Conservation (phyloP, 345 rosid species). For the Eucalyptus erythrocorys region DNA sequence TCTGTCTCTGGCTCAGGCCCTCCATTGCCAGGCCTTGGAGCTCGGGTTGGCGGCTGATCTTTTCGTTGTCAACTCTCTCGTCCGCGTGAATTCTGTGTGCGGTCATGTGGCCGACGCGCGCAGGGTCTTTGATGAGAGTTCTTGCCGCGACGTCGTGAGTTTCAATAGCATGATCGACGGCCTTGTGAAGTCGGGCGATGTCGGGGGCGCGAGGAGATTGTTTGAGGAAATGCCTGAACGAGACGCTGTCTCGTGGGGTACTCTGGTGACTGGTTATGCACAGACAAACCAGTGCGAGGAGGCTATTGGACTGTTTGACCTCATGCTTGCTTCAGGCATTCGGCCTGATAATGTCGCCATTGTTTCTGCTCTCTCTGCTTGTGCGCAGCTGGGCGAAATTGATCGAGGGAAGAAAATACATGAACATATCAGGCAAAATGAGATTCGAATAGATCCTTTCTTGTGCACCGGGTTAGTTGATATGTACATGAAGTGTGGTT, state of each 20-base stretch:
- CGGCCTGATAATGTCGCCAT: constrained; percentile 43
- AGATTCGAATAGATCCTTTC: constrained; percentile 34
- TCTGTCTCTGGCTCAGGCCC: constrained; percentile 6
- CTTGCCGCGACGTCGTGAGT: constrained; percentile 41
- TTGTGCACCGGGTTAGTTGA: constrained; percentile 60
- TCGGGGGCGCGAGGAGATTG: constrained; percentile 28
- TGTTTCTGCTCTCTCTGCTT: constrained; percentile 77
- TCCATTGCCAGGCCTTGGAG: constrained; percentile 42
- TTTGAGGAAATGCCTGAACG: constrained; percentile 48
- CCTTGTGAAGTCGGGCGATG: constrained; percentile 36
- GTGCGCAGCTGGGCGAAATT: constrained; percentile 50
- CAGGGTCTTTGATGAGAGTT: constrained; percentile 38
- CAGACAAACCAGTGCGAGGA: constrained; percentile 19
- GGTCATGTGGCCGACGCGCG: constrained; percentile 10
- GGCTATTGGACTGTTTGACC: constrained; percentile 34
- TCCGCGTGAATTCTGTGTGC: constrained; percentile 10
- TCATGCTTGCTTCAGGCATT: constrained; percentile 26
- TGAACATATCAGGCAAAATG: constrained; percentile 13
- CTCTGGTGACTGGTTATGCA: constrained; percentile 52
- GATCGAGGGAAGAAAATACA: constrained; percentile 46
- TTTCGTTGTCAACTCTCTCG: constrained; percentile 39
- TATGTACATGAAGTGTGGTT: constrained; percentile 62
- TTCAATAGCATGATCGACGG: constrained; percentile 54
- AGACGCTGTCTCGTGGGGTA: constrained; percentile 66
- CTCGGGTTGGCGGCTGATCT: constrained; percentile 45